Evolutionary conservation across 2,329 filamentous ascomycete species (phyloP).

Genomic region (Didymella keratinophila): DNA sequence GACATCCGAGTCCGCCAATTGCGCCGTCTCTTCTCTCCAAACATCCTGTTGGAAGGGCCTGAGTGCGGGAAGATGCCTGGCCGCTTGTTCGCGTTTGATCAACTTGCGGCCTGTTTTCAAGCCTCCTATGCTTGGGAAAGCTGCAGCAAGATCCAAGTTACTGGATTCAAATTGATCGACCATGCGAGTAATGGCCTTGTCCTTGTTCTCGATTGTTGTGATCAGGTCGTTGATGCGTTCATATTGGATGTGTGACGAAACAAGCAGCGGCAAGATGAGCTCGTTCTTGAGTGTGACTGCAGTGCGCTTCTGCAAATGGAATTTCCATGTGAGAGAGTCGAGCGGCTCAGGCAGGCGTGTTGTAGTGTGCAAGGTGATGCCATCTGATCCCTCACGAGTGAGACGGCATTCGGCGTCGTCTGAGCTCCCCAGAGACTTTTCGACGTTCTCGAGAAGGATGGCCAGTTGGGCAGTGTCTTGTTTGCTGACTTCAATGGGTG

Average conservation of each 20-base stretch:
- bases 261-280: conserved; percentile 63
- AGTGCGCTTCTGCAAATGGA: conserved; percentile 60
- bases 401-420: conserved; percentile 47
- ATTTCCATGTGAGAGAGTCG: conserved; percentile 69
- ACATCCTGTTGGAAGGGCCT: conserved; percentile 59
- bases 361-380: conserved; percentile 62
- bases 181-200: conserved; percentile 65
- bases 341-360: conserved; percentile 70
- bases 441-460: conserved; percentile 71
- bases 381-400: conserved; percentile 44
- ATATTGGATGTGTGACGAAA: conserved; percentile 57
- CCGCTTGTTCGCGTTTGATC: conserved; percentile 60
- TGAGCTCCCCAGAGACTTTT: conserved; percentile 55
- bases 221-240: conserved; percentile 59
- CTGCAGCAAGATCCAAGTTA: conserved; percentile 62
- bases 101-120: conserved; percentile 55
- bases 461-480: conserved; percentile 69
- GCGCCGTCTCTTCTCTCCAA: conserved; percentile 52
- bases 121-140: conserved; percentile 64
- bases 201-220: conserved; percentile 62
- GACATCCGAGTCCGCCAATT: conserved; percentile 33
- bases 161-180: conserved; percentile 66
- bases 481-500: conserved; percentile 76
- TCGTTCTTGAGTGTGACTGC: conserved; percentile 56
- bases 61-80: conserved; percentile 62